A percentile compares a stretch with the other conserved stretches of the same genome.
phyloP scores from a whole-genome alignment of 1,284 basidiomycete genomes.

The Ustilago vetiveriae region DNA sequence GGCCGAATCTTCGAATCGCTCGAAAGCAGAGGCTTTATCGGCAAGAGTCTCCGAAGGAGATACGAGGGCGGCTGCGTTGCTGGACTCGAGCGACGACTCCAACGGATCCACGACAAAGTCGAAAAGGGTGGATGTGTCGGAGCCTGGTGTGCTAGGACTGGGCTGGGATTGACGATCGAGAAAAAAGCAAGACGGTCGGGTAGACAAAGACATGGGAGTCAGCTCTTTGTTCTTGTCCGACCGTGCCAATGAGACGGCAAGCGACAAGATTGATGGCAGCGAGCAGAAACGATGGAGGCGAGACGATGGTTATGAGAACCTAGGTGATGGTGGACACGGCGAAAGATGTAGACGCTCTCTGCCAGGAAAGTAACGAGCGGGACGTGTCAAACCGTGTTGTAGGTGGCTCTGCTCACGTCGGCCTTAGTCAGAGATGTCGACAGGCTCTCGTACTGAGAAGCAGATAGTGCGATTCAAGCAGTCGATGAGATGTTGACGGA shows the following conservation, averaged over 20 bases:
- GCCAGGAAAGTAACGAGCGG: too few species aligned
- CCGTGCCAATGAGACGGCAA: background rate
- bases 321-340: too few species aligned
- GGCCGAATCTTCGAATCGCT: background rate
- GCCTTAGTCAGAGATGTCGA: too few species aligned
- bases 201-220: slow-evolving; percentile 30
- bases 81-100: slow-evolving; percentile 1
- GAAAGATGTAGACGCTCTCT: background rate
- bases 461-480: too few species aligned
- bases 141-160: slow-evolving; percentile 35
- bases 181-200: slow-evolving; percentile 12
- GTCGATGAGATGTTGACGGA: background rate
- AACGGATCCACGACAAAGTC: slow-evolving; percentile 23
- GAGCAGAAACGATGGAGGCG: background rate
- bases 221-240: slow-evolving; percentile 14
- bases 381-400: too few species aligned
- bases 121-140: slow-evolving; percentile 36
- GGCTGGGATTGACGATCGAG: slow-evolving; percentile 12
- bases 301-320: background rate
- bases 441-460: too few species aligned
- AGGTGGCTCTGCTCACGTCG: too few species aligned
- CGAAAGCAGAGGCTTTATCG: background rate
- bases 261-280: background rate
- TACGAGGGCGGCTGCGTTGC: slow-evolving; percentile 10
- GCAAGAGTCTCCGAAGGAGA: slow-evolving; percentile 32